Evolutionary conservation across 2,329 filamentous ascomycete genomes (phyloP), one percentile per base, ranked within the genome.

Genomic region (Ophiosphaerella narmari): DNA sequence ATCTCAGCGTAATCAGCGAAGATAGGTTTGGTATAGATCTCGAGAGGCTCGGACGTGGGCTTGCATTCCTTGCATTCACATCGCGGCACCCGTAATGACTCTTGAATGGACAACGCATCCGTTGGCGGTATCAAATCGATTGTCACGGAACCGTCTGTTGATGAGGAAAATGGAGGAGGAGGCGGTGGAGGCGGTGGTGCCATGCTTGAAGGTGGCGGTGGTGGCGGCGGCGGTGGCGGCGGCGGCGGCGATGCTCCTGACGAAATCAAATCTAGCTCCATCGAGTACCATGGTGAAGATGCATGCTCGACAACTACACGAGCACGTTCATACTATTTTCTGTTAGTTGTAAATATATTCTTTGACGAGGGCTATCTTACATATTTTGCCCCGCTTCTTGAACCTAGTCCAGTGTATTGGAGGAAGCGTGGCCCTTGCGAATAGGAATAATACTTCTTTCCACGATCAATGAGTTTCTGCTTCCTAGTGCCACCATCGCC

Each of bases 21-120:
- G 7, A 31, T 41, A 16, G 4, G 26, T 29, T 47, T 31, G 8
- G 29, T 16, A 14, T 40, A 47, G 4, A 31, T 16, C n/a, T 41
- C 38, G 9, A 41, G 24, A 12, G 13, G 12, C 11, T 23, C 26
- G n/a, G 12, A 12, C 8, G 29, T 21, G 16, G 26, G 6, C 21
- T 18, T 34, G 38, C 44, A 47, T 35, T 41, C 37, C 5, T 40
- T 23, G 18, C 44, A 47, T 34, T 47, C 44, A n/a, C 44, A 47
- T 9, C n/a, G 24, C 12, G 44, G 44, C 7, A 41, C 29, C 5
- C 36, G 14, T 23, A 47, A 24, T 13, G 44, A 35, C 11, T 35
- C 21, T 31, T n/a, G 31, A 21, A 21, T 23, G 7, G 8, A 12
- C 6, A 18, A 13, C 4, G 37, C 18, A 21, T 39, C 26, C 14